Evolutionary conservation across 257 asterid species (phyloP), one percentile per base, ranked within the genome.

Genomic region (Craterostigma plantagineum): DNA sequence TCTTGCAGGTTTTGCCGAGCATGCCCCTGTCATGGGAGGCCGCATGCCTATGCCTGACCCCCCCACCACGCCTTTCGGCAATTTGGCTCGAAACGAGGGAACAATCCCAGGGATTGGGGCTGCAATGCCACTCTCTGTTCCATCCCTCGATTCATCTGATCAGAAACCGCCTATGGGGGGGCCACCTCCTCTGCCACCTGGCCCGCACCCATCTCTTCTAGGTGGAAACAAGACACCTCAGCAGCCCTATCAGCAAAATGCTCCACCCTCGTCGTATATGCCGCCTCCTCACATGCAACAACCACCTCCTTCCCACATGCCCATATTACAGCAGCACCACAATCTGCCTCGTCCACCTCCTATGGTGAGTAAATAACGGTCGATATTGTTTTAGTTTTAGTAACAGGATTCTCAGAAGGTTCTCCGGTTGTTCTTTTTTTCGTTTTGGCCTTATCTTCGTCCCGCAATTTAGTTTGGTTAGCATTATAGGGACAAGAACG

Each of bases 71-170:
- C 80, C 87, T 50, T 73, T 86, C 73, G 94, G 77, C 42, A 49
- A 92, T 45, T 57, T 76, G 66, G 64, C 70, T 45, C 69, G 98
- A 52, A 87, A 77, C 48, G 98, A 87, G 48, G 98, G 98, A 56
- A 87, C 93, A 48, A 87, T 87, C 50, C 98, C 95, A 3, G 95
- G 98, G 50, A 73, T 87, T 55, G 98, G 98, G 61, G 92, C 67
- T 63, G 92, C 95, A 35, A 82, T 87, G 98, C 98, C 98, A 14
- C 77, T 85, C 36, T 50, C 82, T 18, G 63, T 81, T 42, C 68
- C 62, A 34, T 70, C 90, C 18, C 68, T 68, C 14, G 97, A 78
- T 66, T 64, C 95, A 43, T 58, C 86, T 38, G 60, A 87, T n/a
- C n/a, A n/a, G n/a, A n/a, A n/a, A n/a, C n/a, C n/a, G n/a, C n/a